These are phyloP conservation scores for Plenodomus biglobosus DNA, from an alignment of 2,329 filamentous ascomycete genomes.

Conservation along the genomic window DNA sequence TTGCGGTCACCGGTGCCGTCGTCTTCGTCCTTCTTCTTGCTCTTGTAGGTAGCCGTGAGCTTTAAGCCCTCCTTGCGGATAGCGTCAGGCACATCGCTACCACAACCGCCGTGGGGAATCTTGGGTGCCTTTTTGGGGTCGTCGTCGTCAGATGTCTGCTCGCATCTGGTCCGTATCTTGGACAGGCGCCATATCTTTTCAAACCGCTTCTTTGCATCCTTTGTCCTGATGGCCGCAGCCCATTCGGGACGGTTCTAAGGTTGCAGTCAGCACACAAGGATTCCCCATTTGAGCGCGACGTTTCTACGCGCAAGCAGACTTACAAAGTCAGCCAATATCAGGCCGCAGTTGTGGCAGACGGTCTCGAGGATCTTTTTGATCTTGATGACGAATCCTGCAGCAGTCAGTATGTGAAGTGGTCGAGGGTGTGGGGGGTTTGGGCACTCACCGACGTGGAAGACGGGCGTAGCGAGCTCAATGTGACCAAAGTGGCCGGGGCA, in stretches of 20 bases:
- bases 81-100: constrained; percentile 77
- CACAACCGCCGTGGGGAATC: constrained; percentile 80
- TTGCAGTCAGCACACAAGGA: constrained; percentile 58
- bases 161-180: constrained; percentile 83
- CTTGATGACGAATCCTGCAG: constrained; percentile 89
- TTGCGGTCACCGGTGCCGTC: constrained; percentile 74
- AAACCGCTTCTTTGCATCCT: constrained; percentile 94
- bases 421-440: too few relatives aligned
- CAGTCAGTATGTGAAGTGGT: constrained; percentile 9
- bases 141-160: constrained; percentile 71
- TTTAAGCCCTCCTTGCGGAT: constrained; percentile 86
- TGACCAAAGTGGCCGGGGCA: constrained; percentile 98
- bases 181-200: constrained; percentile 89
- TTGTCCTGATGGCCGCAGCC: constrained; percentile 74
- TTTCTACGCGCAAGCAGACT: constrained; percentile 68
- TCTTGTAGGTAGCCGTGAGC: constrained; percentile 74
- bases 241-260: constrained; percentile 74
- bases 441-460: constrained; percentile 75
- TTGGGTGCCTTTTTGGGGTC: constrained; percentile 54
- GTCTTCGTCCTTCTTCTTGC: constrained; percentile 68
- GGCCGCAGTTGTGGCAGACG: constrained; percentile 98
- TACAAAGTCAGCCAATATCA: constrained; percentile 96
- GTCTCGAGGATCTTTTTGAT: constrained; percentile 99
- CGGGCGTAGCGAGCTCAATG: constrained; percentile 94
- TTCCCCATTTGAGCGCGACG: constrained; percentile 52